A percentile compares a stretch with the other conserved stretches of the same genome.
phyloP scores from a whole-genome alignment of 805 yeast genomes.

The Candida incommunis region DNA sequence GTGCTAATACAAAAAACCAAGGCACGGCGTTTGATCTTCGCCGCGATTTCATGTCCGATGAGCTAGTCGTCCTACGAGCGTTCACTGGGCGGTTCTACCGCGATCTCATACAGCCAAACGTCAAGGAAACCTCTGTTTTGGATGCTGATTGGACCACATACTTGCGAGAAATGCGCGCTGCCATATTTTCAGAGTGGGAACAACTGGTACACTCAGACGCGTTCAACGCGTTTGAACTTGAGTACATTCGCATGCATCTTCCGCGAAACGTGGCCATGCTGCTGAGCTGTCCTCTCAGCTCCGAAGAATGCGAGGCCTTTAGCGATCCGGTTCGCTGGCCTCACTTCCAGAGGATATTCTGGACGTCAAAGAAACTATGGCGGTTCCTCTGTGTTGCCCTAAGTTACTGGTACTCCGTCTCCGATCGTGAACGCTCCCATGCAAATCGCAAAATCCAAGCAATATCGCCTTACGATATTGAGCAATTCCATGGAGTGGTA shows the following conservation, averaged over 20 bases:
- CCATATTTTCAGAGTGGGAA: not conserved
- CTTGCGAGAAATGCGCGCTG: not conserved
- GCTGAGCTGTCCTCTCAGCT: not conserved
- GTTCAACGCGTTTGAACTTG: not conserved
- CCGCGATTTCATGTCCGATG: not conserved
- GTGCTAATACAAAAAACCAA: not conserved
- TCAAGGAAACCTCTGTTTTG: not conserved
- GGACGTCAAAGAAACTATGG: not conserved
- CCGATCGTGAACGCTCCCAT: not conserved
- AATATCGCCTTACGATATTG: not conserved
- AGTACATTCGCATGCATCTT: conserved; percentile 1
- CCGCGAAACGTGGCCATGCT: conserved; percentile 1
- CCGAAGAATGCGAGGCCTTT: not conserved
- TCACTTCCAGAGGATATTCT: not conserved
- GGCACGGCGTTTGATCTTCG: not conserved
- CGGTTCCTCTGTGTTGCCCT: not conserved
- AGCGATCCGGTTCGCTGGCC: not conserved
- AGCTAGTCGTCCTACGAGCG: not conserved
- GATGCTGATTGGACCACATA: not conserved
- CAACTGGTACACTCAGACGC: not conserved
- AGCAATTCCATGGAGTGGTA: not conserved
- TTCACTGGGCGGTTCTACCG: not conserved
- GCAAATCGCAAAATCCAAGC: not conserved
- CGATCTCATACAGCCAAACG: not conserved
- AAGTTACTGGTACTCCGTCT: not conserved